phyloP scores from a whole-genome alignment of 2,329 filamentous ascomycete genomes.

The Fusarium camptoceras region DNA sequence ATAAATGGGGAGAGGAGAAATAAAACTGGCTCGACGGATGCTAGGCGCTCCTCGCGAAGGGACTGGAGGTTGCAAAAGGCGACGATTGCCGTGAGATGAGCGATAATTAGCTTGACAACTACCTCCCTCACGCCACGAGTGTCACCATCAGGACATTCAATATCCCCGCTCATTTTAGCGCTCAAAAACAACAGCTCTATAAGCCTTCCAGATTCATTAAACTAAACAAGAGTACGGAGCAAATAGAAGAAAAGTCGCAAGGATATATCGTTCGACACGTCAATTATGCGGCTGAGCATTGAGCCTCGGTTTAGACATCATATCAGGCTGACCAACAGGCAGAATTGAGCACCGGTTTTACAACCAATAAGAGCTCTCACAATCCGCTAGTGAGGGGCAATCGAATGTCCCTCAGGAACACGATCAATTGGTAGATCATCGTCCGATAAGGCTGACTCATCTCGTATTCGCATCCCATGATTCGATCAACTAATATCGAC shows the following conservation, averaged over 20 bases:
- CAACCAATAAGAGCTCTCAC: background rate
- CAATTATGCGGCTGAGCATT: background rate
- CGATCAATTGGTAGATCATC: background rate
- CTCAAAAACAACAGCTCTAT: background rate
- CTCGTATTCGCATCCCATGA: background rate
- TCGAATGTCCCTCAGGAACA: constrained; percentile 1
- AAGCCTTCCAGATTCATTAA: background rate
- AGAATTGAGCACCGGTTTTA: background rate
- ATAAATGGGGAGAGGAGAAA: constrained; percentile 18
- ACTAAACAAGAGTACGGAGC: background rate
- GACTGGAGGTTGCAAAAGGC: constrained; percentile 26
- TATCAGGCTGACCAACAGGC: background rate
- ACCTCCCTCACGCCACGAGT: constrained; percentile 3
- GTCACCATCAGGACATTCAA: background rate
- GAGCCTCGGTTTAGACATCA: background rate
- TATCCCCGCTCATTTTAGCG: background rate
- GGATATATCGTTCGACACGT: background rate
- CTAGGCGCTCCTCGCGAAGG: constrained; percentile 17
- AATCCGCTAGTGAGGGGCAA: background rate
- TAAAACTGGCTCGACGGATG: constrained; percentile 16
- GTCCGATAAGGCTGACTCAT: constrained; percentile 17
- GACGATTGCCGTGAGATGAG: constrained; percentile 11
- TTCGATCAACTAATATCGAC: background rate
- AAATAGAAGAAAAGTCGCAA: background rate
- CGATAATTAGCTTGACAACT: constrained; percentile 22